These are phyloP conservation scores for Salix suchowensis DNA, from an alignment of 345 rosid genomes.

Conservation along the genomic window DNA sequence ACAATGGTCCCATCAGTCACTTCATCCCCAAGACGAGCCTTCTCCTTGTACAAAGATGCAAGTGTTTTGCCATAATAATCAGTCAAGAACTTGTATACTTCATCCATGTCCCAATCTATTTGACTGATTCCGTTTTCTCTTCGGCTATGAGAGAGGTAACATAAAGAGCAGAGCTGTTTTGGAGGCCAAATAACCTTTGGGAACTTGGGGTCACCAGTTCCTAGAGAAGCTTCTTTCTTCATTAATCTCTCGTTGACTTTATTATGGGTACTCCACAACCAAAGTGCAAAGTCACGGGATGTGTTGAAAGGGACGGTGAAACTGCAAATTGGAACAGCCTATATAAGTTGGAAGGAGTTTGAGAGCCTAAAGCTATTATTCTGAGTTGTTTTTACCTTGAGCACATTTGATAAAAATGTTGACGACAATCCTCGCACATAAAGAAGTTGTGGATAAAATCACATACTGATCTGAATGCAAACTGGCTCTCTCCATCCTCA, in stretches of 20 bases:
- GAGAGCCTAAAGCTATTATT: not conserved
- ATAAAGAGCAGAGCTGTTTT: slow-evolving; percentile 73
- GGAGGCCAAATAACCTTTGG: slow-evolving; percentile 95
- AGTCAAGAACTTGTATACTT: slow-evolving; percentile 69
- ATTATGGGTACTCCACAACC: slow-evolving; percentile 95
- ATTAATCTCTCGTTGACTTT: slow-evolving; percentile 73
- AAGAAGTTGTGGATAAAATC: slow-evolving; percentile 88
- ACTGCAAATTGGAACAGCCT: slow-evolving; percentile 38
- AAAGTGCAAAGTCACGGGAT: slow-evolving; percentile 70
- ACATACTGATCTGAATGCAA: slow-evolving; percentile 67
- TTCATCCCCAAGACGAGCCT: slow-evolving; percentile 31
- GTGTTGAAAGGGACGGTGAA: slow-evolving; percentile 59
- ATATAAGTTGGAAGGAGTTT: slow-evolving; percentile 15
- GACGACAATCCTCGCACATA: slow-evolving; percentile 92
- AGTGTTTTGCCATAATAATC: slow-evolving; percentile 64
- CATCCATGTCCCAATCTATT: slow-evolving; percentile 65
- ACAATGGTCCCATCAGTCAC: slow-evolving; percentile 39
- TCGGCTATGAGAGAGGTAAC: slow-evolving; percentile 42
- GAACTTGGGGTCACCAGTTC: slow-evolving; percentile 80
- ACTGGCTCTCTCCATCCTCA: slow-evolving; percentile 84
- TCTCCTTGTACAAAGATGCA: slow-evolving; percentile 61
- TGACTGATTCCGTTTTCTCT: slow-evolving; percentile 17
- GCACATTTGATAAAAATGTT: slow-evolving; percentile 83
- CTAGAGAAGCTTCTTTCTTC: slow-evolving; percentile 71
- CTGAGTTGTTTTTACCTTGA: slow-evolving; percentile 52